Base-by-base conservation (phyloP, 2,329 filamentous ascomycete genomes). In the Apiospora saccharicola region DNA sequence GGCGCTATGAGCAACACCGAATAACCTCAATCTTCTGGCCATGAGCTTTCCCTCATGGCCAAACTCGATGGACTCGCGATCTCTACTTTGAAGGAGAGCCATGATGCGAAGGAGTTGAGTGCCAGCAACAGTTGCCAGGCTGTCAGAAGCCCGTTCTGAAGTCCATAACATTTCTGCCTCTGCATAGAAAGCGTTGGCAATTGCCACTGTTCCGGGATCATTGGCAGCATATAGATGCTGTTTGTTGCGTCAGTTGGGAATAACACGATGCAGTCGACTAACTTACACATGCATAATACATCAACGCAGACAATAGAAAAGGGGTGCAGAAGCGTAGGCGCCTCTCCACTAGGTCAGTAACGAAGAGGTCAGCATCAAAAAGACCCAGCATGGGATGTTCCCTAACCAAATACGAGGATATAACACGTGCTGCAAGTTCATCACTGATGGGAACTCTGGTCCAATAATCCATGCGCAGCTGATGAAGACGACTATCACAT, bases 351-450 rank as follows among this genome's bases (percentile, higher is more conserved):
- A 76, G 71, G 68, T 75, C 75, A 37, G 57, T 71, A n/a, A 76
- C 46, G 53, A 76, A 76, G 24, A 76, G 69, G 51, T 75, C 75
- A 43, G 71, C 75, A 57, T 76, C 74, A 49, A 76, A 76, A 0
- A 76, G 47, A 24, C 72, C 73, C 13, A 75, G 53, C 12, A 72
- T 71, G 0, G 74, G 74, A 24, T 76, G 74, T n/a, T 74, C 73
- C 26, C 71, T 72, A 0, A 53, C 64, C 57, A 76, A 67, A 34
- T 74, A 76, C 13, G 72, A 71, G 2, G 74, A 74, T 22, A 76
- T 72, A n/a, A 74, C 69, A 6, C 61, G 68, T 3, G 73, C 70
- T 1, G 74, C 72, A 26, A 75, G 47, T 1, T 61, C 70, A 34
- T 75, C 67, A 12, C 71, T 26, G 10, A 75, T 68, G 24, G 57